Evolutionary conservation across 2,329 filamentous ascomycete species (phyloP), one percentile per base, ranked within the genome.

Genomic region (Venturia asperata): DNA sequence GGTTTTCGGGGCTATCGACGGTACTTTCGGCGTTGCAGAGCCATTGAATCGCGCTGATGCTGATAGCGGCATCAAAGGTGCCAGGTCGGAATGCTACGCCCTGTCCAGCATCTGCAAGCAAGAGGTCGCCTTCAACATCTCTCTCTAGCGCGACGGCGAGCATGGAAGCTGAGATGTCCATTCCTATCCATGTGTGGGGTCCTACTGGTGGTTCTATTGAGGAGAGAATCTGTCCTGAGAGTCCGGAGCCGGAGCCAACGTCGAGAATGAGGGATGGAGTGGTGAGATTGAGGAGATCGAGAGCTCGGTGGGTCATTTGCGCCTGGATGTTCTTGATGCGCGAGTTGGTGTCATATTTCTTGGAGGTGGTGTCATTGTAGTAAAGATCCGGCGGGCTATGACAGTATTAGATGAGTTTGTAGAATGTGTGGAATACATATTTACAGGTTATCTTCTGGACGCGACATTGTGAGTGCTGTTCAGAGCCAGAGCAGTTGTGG

Each of bases 41-140:
- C 94, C 94, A 99, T 77, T 99, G 94, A n/a, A 99, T 89, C 0
- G 94, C 94, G 70, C 87, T 91, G 74, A 99, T 97, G 72, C 87
- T 92, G 71, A 99, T 92, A 27, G 94, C 94, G 0, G 93, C 94
- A 74, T 99, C 94, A 73, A 99, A 99, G 0, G 88, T 86, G 41
- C 94, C 94, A 0, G 94, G 85, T 19, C 94, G 87, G 75, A 99
- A 99, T 0, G 94, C 94, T 0, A 99, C 86, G 1, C 94, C 94
- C 73, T 99, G 94, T 0, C 94, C 94, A 62, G 97, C 96, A 72
- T 99, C 94, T 3, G 92, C 91, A 0, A 99, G 85, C 71, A 99
- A 82, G n/a, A 99, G 78, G 73, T 99, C 94, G 1, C 94, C 94
- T 67, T 96, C 92, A 0, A 94, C 91, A 67, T 96, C 93, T 58